Base-by-base conservation (phyloP, 805 yeast species). In the Kodamaea lidongshanica region DNA sequence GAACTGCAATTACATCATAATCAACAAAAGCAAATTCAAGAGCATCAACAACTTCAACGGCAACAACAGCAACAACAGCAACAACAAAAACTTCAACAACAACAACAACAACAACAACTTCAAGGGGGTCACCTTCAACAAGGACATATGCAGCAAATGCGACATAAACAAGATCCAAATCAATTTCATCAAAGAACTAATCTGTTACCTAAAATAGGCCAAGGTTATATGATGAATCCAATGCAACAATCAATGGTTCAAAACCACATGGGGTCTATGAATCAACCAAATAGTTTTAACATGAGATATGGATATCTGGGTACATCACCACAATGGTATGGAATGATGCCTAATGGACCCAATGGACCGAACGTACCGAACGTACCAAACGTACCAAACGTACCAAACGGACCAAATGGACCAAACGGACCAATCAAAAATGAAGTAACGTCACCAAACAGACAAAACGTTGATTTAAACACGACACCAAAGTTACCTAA, bases 361-460 rank as follows among this genome's bases (percentile, higher is more conserved):
- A n/a, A n/a, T n/a, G n/a, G n/a, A n/a, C n/a, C n/a, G n/a, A n/a
- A n/a, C n/a, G n/a, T n/a, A n/a, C n/a, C n/a, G n/a, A n/a, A n/a
- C n/a, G n/a, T n/a, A 19, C 36, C 26, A 9, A 28, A 21, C 14
- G 43, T 32, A 14, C 40, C 24, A 16, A 33, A 22, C 7, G 30
- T 19, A 15, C 44, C 30, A 27, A 38, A 25, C 15, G 19, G 15
- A 10, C 17, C 20, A 12, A 7, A 41, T 49, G 55, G 35, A 59
- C 57, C 41, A 54, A 64, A 43, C 52, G 58, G 35, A 41, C 26
- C 26, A 23, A 10, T 12, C 12, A 11, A 12, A 11, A 15, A 23
- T 15, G 74, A 42, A 67, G 70, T 32, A 44, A 52, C 61, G n/a
- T 58, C 64, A 3, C 65, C 65, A 2, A 41, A 50, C 25, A 44